Evolutionary conservation across 1,284 basidiomycete species (phyloP).

Genomic region (Pseudozyma sp.): DNA sequence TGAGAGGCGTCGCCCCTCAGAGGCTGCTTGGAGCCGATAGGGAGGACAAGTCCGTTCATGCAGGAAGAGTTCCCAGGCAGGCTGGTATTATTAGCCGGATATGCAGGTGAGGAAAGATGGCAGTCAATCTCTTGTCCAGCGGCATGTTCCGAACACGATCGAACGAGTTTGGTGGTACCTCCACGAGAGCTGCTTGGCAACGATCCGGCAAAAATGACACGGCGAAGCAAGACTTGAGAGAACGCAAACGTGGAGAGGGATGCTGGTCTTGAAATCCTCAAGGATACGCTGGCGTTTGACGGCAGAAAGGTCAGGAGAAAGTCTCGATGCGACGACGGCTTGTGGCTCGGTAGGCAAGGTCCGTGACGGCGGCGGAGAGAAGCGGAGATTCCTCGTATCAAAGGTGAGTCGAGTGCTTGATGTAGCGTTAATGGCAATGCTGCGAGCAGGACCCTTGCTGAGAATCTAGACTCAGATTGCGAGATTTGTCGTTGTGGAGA

Average conservation of each 20-base stretch:
- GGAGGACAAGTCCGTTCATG: constrained; percentile 50
- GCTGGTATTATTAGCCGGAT: constrained; percentile 1
- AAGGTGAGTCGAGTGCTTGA: neutral
- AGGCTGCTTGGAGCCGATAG: constrained; percentile 46
- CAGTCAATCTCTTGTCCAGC: constrained; percentile 33
- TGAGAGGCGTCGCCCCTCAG: constrained; percentile 35
- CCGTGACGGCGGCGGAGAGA: neutral
- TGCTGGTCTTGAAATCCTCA: too few relatives aligned
- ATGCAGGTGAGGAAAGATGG: constrained; percentile 18
- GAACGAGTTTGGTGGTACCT: constrained; percentile 22
- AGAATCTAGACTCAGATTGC: neutral
- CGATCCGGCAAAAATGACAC: constrained; percentile 10
- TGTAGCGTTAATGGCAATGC: neutral
- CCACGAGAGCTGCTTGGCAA: constrained; percentile 27
- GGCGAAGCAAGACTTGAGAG: neutral
- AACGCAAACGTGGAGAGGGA: neutral
- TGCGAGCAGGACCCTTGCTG: neutral
- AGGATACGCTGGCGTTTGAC: too few relatives aligned
- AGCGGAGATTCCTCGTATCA: neutral
- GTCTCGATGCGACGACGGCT: neutral
- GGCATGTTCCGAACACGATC: constrained; percentile 31
- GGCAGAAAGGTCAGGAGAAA: neutral
- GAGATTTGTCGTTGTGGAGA: constrained; percentile 12
- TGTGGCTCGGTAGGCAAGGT: neutral
- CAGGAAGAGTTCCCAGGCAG: neutral